Percentiles rank a stretch among this genome's conserved stretches.
Evolutionary conservation across 208 protist genomes (phyloP).

Genomic region (Naegleria fowleri): DNA sequence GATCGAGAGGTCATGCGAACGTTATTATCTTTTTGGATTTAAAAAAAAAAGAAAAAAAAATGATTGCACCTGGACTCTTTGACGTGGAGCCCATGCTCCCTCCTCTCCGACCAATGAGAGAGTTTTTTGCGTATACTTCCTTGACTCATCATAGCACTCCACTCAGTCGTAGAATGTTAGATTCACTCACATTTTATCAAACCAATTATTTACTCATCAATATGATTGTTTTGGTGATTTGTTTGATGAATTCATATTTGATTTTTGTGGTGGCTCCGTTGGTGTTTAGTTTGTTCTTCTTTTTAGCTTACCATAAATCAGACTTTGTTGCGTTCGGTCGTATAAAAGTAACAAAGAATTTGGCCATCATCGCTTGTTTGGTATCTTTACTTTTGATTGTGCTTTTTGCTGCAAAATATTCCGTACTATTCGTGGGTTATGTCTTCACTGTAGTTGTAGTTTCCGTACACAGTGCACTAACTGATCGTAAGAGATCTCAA

Average conservation of each 20-base stretch:
- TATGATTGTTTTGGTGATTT: neutral
- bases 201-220: neutral
- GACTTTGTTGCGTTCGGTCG: neutral
- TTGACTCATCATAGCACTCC: neutral
- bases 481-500: neutral
- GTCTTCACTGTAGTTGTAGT: neutral
- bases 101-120: neutral
- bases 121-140: neutral
- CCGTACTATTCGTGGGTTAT: neutral
- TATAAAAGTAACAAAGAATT: neutral
- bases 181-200: neutral
- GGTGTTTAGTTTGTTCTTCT: neutral
- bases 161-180: neutral
- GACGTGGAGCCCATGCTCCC: neutral
- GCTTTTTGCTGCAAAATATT: neutral
- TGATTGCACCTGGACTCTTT: neutral
- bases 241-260: neutral
- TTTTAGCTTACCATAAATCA: neutral
- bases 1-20: too few relatives aligned
- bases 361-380: neutral
- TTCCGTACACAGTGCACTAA: neutral
- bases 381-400: neutral
- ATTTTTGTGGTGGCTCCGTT: neutral
- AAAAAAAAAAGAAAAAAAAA: too few relatives aligned
- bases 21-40: too few relatives aligned